Evolutionary conservation across 2,329 filamentous ascomycete species (phyloP), one percentile per base, ranked within the genome.

Genomic region (Chrysosphaeria jannelii): DNA sequence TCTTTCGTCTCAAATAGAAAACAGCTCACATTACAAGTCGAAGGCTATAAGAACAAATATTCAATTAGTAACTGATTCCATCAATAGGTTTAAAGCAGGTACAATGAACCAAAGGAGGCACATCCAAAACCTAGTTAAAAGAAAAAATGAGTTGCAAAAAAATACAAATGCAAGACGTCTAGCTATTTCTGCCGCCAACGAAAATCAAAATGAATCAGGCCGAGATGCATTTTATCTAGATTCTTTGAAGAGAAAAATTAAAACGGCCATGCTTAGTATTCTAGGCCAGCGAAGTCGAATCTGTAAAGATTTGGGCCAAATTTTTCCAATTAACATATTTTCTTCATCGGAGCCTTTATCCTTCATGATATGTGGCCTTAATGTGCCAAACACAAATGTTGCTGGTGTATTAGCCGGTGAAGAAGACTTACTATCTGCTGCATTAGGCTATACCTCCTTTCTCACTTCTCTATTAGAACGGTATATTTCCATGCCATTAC

Each of bases 271-370:
- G 57, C 85, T 5, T 45, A 50, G 8, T 53, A 69, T 76, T n/a
- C 62, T 57, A 27, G 75, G 71, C n/a, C 85, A 93, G 41, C 61
- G 79, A 12, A 63, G 79, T 9, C 68, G 85, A 17, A 74, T 93
- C 26, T 79, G 76, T 40, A 67, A 85, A 32, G 78, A 90, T 31
- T 50, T 97, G 0, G 49, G 63, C 8, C 47, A 50, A 23, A 72
- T 91, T 27, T 91, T 79, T 38, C 65, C 70, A 4, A 89, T 97
- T 28, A 58, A 64, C 6, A 68, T 78, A 0, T 36, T 42, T 2
- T 45, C 50, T 1, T 45, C 48, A 6, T 48, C 47, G 8, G 48
- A 56, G 3, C 57, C 75, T 0, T 56, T 93, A 2, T 57, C 66
- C 0, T 93, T 93, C 41, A 75, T 67, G 8, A 89, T 97, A 30